phyloP scores from a whole-genome alignment of 495 filamentous ascomycete species.

The Penicillium verhagenii region DNA sequence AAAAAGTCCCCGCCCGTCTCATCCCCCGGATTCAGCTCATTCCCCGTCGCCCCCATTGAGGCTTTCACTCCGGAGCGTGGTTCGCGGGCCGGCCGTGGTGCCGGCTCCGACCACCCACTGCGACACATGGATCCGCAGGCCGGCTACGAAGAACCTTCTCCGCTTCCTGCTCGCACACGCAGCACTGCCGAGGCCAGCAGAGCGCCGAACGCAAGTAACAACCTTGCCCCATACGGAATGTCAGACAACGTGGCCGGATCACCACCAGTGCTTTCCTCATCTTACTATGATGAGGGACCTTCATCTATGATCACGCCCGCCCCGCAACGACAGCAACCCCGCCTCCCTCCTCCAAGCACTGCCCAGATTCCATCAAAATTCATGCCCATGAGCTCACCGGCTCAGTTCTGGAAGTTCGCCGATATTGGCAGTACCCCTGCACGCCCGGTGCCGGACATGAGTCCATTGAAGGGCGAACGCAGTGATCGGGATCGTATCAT shows the following conservation, averaged over 20 bases:
- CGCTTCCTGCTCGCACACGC: conserved; percentile 51
- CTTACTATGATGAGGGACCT: conserved; percentile 56
- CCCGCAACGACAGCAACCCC: conserved; percentile 76
- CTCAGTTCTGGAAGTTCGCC: conserved; percentile 94
- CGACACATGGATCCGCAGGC: conserved; percentile 33
- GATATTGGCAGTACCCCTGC: conserved; percentile 74
- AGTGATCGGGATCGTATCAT: conserved; percentile 41
- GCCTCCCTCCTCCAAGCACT: conserved; percentile 84
- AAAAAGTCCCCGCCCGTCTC: conserved; percentile 54
- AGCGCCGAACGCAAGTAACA: conserved; percentile 51
- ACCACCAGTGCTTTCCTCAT: conserved; percentile 69
- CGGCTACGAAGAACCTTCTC: conserved; percentile 57
- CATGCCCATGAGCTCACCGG: conserved; percentile 91
- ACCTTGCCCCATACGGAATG: conserved; percentile 52
- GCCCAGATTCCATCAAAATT: conserved; percentile 88
- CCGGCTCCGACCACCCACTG: conserved; percentile 34
- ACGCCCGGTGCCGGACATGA: conserved; percentile 58
- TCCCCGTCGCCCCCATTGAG: conserved; percentile 47
- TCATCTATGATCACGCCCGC: conserved; percentile 77
- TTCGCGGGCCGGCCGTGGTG: conserved; percentile 36
- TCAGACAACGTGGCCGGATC: conserved; percentile 61
- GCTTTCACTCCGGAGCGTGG: conserved; percentile 49
- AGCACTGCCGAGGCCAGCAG: conserved; percentile 30
- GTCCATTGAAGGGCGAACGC: conserved; percentile 54
- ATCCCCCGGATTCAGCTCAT: conserved; percentile 48